These are phyloP conservation scores for Sporisorium sorghi DNA, from an alignment of 1,284 basidiomycete genomes.

Conservation along the genomic window DNA sequence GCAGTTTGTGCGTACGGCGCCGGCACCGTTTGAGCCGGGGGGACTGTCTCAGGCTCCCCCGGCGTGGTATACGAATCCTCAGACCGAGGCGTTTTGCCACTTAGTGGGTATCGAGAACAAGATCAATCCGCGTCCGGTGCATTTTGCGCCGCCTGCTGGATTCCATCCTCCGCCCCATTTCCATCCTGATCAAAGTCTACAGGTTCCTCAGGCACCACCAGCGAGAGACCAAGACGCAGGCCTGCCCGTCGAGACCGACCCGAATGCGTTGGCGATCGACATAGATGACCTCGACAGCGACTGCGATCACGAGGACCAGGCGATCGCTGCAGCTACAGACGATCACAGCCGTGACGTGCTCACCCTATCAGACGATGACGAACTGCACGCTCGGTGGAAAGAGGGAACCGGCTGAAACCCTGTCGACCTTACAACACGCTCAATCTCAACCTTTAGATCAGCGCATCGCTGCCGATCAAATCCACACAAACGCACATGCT, in stretches of 20 bases:
- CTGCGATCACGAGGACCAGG: background rate
- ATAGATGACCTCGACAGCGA: constrained; percentile 35
- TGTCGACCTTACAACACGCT: background rate
- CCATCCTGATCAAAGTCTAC: background rate
- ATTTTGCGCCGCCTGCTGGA: background rate
- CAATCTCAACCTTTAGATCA: no score
- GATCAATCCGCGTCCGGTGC: constrained; percentile 34
- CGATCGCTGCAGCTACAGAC: background rate
- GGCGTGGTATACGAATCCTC: constrained; percentile 86
- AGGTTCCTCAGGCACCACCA: background rate
- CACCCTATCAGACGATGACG: constrained; percentile 35
- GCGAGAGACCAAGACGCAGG: background rate
- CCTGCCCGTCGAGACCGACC: constrained; percentile 13
- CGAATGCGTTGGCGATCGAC: constrained; percentile 41
- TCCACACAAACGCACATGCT: no score
- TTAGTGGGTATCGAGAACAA: constrained; percentile 82
- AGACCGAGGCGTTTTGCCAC: constrained; percentile 85
- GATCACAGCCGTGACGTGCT: constrained; percentile 1
- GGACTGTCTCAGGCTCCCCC: constrained; percentile 68
- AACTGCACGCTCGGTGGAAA: constrained; percentile 47
- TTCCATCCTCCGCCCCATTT: constrained; percentile 4
- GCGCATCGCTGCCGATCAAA: no score
- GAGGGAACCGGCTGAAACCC: constrained; percentile 43
- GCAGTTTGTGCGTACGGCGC: constrained; percentile 58
- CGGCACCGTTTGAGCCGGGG: constrained; percentile 71